phyloP scores from a whole-genome alignment of 192 early-diverging fungal species.

The Gonapodya sp. region DNA sequence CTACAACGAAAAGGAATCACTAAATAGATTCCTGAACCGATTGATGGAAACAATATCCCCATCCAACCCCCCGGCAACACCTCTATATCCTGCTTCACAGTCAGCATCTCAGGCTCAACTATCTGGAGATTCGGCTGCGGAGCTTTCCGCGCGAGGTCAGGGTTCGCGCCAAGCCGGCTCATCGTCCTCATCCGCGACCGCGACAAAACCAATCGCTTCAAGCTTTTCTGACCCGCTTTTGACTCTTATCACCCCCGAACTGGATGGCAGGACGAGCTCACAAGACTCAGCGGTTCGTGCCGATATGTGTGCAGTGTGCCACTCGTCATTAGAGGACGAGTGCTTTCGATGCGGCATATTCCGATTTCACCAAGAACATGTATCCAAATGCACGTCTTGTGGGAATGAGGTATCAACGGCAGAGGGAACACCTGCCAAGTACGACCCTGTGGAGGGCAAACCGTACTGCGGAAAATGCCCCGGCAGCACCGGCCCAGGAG shows the following conservation, averaged over 20 bases:
- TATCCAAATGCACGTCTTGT: constrained; percentile 1
- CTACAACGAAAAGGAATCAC: constrained; percentile 52
- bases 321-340: constrained; percentile 72
- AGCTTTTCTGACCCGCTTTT: not conserved
- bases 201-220: not conserved
- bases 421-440: not conserved
- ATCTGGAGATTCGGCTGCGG: not conserved
- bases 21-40: constrained; percentile 21
- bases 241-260: not conserved
- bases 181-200: not conserved
- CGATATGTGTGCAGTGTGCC: constrained; percentile 74
- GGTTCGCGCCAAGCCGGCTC: not conserved
- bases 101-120: not conserved
- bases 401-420: constrained; percentile 6
- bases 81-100: not conserved
- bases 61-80: not conserved
- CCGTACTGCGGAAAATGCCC: constrained; percentile 8
- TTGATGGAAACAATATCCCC: not conserved
- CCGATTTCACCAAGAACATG: not conserved
- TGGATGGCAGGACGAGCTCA: not conserved
- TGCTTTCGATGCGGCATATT: constrained; percentile 52
- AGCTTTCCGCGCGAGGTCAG: not conserved
- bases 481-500: not conserved
- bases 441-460: constrained; percentile 6
- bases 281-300: constrained; percentile 55